These are phyloP conservation scores for Plasmodium gaboni DNA, from an alignment of 169 alveolate genomes.

Conservation along the genomic window DNA sequence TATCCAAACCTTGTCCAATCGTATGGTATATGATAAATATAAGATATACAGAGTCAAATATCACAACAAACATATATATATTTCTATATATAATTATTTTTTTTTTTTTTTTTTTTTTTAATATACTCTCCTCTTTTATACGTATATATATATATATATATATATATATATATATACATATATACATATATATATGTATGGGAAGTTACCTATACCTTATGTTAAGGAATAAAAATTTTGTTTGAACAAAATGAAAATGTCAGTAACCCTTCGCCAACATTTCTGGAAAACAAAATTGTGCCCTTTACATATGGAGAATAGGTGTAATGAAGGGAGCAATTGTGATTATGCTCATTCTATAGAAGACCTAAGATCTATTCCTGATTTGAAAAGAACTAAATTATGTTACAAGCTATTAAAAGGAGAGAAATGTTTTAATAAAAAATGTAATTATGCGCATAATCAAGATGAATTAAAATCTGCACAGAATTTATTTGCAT, in stretches of 20 bases:
- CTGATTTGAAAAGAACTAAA: slow-evolving; percentile 82
- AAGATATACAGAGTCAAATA: too few relatives aligned
- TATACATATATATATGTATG: too few relatives aligned
- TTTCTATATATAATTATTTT: neutral
- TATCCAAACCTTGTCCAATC: too few relatives aligned
- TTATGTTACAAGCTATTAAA: slow-evolving; percentile 80
- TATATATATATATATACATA: too few relatives aligned
- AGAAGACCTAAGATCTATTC: slow-evolving; percentile 80
- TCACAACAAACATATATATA: too few relatives aligned
- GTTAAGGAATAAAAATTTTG: too few relatives aligned
- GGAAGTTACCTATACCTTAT: too few relatives aligned
- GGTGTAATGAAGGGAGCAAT: slow-evolving; percentile 73
- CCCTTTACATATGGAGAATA: slow-evolving; percentile 71
- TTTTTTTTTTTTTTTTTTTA: slow-evolving; percentile 30
- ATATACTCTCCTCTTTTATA: neutral
- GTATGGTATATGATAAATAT: too few relatives aligned
- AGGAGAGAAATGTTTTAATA: slow-evolving; percentile 65
- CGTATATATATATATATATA: slow-evolving; percentile 4
- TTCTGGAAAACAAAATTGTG: slow-evolving; percentile 75
- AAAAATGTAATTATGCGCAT: slow-evolving; percentile 84
- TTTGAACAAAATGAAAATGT: slow-evolving; percentile 64
- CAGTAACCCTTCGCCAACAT: slow-evolving; percentile 78
- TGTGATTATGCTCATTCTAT: slow-evolving; percentile 84
- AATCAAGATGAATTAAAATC: slow-evolving; percentile 80
- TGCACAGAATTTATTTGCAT: slow-evolving; percentile 82